phyloP scores from a whole-genome alignment of 306 rosid species.

The Carpinus viminea region DNA sequence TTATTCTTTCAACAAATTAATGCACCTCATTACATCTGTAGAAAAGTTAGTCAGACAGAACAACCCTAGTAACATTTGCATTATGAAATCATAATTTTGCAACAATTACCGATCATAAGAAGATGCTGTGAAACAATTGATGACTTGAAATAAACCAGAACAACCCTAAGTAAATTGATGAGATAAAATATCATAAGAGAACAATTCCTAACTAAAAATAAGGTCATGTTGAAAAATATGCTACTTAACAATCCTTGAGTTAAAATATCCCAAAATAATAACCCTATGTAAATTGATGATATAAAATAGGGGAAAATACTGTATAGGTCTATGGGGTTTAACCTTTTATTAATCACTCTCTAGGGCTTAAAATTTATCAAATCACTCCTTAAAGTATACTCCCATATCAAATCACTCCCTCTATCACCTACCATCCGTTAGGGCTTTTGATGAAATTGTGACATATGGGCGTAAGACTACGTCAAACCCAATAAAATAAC shows the following conservation, averaged over 20 bases:
- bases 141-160: not conserved
- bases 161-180: not conserved
- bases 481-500: no score
- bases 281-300: no score
- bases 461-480: no score
- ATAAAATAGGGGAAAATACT: no score
- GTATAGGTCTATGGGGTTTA: no score
- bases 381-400: no score
- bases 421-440: no score
- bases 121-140: not conserved
- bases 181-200: not conserved
- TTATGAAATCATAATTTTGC: not conserved
- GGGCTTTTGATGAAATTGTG: not conserved
- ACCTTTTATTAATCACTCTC: no score
- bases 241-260: no score
- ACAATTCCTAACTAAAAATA: not conserved
- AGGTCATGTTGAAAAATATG: not conserved
- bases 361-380: no score
- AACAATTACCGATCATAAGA: not conserved
- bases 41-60: conserved; percentile 30
- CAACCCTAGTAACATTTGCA: not conserved
- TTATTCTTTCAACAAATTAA: conserved; percentile 75
- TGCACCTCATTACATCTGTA: conserved; percentile 93
- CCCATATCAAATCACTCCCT: no score
- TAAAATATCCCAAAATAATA: no score